Base-by-base conservation (phyloP, 2,329 filamentous ascomycete genomes). In the Botrytis porri region DNA sequence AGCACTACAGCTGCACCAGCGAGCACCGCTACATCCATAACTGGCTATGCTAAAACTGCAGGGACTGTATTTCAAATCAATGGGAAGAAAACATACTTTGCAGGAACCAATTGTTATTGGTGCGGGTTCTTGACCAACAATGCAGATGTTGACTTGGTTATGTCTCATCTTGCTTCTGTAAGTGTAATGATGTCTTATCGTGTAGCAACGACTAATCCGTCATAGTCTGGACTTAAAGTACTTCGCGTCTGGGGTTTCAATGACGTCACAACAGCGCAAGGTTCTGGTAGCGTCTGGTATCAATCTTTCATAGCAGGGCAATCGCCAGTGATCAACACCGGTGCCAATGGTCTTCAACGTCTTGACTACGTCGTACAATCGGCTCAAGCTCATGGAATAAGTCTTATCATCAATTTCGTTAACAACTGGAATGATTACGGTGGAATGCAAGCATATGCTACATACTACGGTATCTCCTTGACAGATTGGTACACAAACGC, bases 341-440 rank as follows among this genome's bases (percentile, higher is more conserved):
- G 89, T 2, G 78, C 85, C 51, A 83, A 91, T 78, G 89, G 90
- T 25, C 85, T 92, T 14, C 85, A 90, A 79, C 85, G 89, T 22
- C 86, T 92, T 3, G 90, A 92, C 78, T 88, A 88, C 70, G 88
- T 92, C 1, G 89, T 92, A 70, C 79, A 84, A 57, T 83, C 86
- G 0, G 89, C 89, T 8, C 88, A 90, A 80, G 83, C 84, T 71
- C 83, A 87, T 71, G 87, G 86, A 6, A 84, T 92, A 76, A 90
- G 90, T 80, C 82, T 92, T 8, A 89, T 92, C 74, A 86, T 90
- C 78, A 87, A 88, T 76, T 88, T 91, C 61, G 88, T 92, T 72
- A 92, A 92, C 82, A 88, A 92, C 82, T 93, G 90, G 89, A 84
- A 83, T 63, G 90, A 92, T 78, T 92, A 90, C 61, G 89, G 89